Evolutionary conservation across 1,139 yeast genomes (phyloP), one percentile per base, ranked within the genome.

Genomic region (Ashbya aceris): DNA sequence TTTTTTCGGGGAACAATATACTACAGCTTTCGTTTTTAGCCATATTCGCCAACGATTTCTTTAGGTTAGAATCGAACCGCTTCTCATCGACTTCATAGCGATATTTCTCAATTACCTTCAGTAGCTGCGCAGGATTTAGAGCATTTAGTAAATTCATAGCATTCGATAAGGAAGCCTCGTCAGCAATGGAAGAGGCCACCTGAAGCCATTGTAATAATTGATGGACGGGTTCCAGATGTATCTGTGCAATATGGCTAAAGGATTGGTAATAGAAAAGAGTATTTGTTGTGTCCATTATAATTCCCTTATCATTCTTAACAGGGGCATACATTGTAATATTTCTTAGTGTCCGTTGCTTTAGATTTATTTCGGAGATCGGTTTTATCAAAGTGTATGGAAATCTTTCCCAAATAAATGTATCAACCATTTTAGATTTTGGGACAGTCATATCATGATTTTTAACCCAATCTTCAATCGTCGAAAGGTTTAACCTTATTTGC

Each of bases 401-500:
- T 43, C 58, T 50, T 55, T 47, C 60, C 61, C 58, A 64, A 61
- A 53, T 62, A 52, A 52, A 63, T 38, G 45, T 53, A 47, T 66
- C 70, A 36, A 64, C 54, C 39, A 72, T 58, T 64, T 68, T 12
- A 77, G 82, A 49, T 71, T 70, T 56, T 70, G 71, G 45, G 12
- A 57, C 56, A 3, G 40, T 36, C 8, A 55, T 42, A 61, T 85
- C 83, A 56, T 85, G 91, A 3, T 83, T 72, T 47, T 95, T 73
- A 30, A 91, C 73, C 98, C 98, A 91, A 56, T 91, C 96, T 61
- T 91, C 96, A 39, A 91, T 66, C 2, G 84, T 76, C 0, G 96
- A 86, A 8, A 91, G 61, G 54, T 91, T 91, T 46, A 91, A 72
- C 42, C 97, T 70, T 38, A 91, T 80, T 60, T 91, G 97, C 62